Conservation (phyloP, 345 rosid species). For the Heritiera fomes region DNA sequence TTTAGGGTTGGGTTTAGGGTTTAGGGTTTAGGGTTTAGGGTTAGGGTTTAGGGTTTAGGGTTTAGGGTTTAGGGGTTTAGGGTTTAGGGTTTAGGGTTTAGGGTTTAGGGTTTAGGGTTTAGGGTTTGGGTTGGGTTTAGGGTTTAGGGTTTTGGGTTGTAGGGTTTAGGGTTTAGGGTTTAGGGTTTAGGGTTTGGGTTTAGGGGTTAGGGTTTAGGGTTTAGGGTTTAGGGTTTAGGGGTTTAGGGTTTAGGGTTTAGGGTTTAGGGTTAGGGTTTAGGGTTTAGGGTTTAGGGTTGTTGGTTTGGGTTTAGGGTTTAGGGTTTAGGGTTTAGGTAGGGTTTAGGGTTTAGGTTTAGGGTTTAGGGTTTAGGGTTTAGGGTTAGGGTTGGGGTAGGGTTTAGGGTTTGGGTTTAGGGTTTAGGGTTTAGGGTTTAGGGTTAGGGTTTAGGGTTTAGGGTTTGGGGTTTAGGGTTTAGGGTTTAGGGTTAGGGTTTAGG, state of each 20-base stretch:
- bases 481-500: too few species aligned
- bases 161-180: too few species aligned
- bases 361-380: not conserved
- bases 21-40: not conserved
- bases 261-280: not conserved
- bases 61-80: conserved; percentile 23
- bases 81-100: conserved; percentile 17
- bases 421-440: not conserved
- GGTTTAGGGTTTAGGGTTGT: not conserved
- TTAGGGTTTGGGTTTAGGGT: not conserved
- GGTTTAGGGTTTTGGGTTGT: not conserved
- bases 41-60: conserved; percentile 14
- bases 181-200: too few species aligned
- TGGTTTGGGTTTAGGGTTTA: not conserved
- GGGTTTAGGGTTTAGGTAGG: not conserved
- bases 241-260: not conserved
- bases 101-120: conserved; percentile 27
- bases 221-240: conserved; percentile 15
- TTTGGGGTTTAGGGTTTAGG: not conserved
- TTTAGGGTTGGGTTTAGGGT: conserved; percentile 23
- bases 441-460: not conserved
- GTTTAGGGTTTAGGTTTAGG: not conserved
- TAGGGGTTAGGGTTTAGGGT: conserved; percentile 21
- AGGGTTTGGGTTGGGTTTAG: conserved; percentile 28
- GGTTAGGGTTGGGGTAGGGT: not conserved